A percentile compares a stretch with the other conserved stretches of the same genome.
Conservation (phyloP, 2,329 filamentous ascomycete species). For the Epichloe scottii region DNA sequence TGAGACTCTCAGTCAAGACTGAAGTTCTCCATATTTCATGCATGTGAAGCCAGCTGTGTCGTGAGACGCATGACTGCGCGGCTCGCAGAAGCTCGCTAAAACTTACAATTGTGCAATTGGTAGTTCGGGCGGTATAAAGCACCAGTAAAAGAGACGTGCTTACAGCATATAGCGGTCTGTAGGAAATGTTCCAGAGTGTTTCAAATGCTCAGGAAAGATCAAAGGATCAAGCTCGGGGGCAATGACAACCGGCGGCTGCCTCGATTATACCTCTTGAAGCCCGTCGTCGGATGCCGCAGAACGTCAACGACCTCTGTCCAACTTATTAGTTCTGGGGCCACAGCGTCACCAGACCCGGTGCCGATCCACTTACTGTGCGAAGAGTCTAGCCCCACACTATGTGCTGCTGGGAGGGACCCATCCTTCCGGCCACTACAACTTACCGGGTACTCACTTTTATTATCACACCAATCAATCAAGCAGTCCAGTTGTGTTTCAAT, state of each 20-base stretch:
- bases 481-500: too few species aligned
- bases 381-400: not conserved
- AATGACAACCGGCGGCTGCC: constrained; percentile 2
- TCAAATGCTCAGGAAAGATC: not conserved
- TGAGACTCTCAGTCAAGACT: not conserved
- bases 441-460: not conserved
- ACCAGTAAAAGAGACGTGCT: not conserved
- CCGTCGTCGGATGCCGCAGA: not conserved
- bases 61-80: not conserved
- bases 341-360: constrained; percentile 6
- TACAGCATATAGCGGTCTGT: constrained; percentile 1
- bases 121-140: not conserved
- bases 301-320: constrained; percentile 1
- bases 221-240: not conserved
- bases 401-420: not conserved
- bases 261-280: constrained; percentile 6
- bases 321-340: not conserved
- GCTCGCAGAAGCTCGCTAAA: not conserved
- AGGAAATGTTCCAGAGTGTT: not conserved
- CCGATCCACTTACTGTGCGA: constrained; percentile 8
- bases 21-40: not conserved
- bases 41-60: not conserved
- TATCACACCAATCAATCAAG: not conserved
- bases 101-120: constrained; percentile 7
- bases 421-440: constrained; percentile 3